A percentile compares a stretch with the other conserved stretches of the same genome.
These are phyloP conservation scores for Annona squamosa DNA, from an alignment of 164 flowering plant genomes.

Conservation along the genomic window DNA sequence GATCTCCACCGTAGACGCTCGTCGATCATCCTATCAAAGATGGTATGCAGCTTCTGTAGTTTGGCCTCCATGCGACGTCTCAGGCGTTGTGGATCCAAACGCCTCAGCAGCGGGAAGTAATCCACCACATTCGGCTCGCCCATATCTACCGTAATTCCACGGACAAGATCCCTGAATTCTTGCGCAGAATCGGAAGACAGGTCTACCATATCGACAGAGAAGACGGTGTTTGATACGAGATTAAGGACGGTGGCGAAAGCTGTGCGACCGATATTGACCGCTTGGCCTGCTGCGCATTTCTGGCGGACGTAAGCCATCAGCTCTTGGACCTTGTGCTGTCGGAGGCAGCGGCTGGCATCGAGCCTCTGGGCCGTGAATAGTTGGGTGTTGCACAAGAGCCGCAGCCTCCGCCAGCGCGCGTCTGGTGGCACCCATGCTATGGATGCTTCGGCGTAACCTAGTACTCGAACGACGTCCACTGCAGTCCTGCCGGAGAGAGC, in stretches of 20 bases:
- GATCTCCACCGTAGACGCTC: neutral
- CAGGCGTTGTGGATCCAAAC: constrained; percentile 3
- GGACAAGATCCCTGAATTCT: constrained; percentile 5
- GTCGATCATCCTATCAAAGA: neutral
- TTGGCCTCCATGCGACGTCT: neutral
- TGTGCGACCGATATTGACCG: neutral
- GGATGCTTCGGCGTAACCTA: constrained; percentile 9
- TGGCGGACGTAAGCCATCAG: constrained; percentile 7
- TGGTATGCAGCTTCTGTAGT: neutral
- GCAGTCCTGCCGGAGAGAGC: constrained; percentile 16
- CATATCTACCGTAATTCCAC: neutral
- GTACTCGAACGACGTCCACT: constrained; percentile 12
- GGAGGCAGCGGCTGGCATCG: constrained; percentile 15
- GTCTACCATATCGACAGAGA: constrained; percentile 7
- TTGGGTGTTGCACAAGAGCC: constrained; percentile 8
- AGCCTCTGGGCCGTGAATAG: constrained; percentile 18
- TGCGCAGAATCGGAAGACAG: neutral
- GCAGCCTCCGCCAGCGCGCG: constrained; percentile 14
- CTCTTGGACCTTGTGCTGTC: constrained; percentile 17
- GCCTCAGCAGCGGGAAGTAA: constrained; percentile 5
- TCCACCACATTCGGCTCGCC: constrained; percentile 5
- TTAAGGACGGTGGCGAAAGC: neutral
- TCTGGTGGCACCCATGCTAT: constrained; percentile 16
- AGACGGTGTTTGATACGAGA: constrained; percentile 3
- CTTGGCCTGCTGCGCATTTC: neutral